phyloP scores from a whole-genome alignment of 306 rosid species.

The Cicer bijugum region DNA sequence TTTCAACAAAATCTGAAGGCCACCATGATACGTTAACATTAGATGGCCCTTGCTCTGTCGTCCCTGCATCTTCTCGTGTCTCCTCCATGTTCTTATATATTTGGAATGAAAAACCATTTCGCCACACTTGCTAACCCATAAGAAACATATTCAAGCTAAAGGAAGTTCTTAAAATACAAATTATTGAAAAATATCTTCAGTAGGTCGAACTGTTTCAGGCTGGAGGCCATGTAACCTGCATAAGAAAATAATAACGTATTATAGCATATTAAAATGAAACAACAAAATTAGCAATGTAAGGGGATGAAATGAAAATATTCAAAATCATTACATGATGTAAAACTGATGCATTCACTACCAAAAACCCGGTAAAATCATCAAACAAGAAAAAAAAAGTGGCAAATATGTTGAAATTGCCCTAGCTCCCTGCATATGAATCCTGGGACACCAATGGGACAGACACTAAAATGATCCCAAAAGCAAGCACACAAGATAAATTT shows the following conservation, averaged over 20 bases:
- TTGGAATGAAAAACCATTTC: slow-evolving; percentile 85
- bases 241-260: slow-evolving; percentile 37
- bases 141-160: slow-evolving; percentile 55
- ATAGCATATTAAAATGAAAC: slow-evolving; percentile 32
- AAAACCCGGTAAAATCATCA: slow-evolving; percentile 29
- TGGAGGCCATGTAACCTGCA: slow-evolving; percentile 77
- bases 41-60: slow-evolving; percentile 87
- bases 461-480: slow-evolving; percentile 34
- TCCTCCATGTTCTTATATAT: slow-evolving; percentile 85
- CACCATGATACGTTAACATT: slow-evolving; percentile 83
- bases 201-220: slow-evolving; percentile 60
- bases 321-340: slow-evolving; percentile 23
- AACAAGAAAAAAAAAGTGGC: slow-evolving; percentile 21
- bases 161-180: slow-evolving; percentile 47
- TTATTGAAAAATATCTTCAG: slow-evolving; percentile 49
- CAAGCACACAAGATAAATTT: slow-evolving; percentile 19
- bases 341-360: slow-evolving; percentile 30
- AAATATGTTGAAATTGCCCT: slow-evolving; percentile 20
- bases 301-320: slow-evolving; percentile 13
- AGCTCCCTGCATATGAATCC: slow-evolving; percentile 34
- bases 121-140: slow-evolving; percentile 71
- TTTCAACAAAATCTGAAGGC: slow-evolving; percentile 88
- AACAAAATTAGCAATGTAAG: not conserved
- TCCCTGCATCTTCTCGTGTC: slow-evolving; percentile 82
- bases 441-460: slow-evolving; percentile 30